phyloP scores from a whole-genome alignment of 2,329 filamentous ascomycete species.

The Chaetomium sp. region DNA sequence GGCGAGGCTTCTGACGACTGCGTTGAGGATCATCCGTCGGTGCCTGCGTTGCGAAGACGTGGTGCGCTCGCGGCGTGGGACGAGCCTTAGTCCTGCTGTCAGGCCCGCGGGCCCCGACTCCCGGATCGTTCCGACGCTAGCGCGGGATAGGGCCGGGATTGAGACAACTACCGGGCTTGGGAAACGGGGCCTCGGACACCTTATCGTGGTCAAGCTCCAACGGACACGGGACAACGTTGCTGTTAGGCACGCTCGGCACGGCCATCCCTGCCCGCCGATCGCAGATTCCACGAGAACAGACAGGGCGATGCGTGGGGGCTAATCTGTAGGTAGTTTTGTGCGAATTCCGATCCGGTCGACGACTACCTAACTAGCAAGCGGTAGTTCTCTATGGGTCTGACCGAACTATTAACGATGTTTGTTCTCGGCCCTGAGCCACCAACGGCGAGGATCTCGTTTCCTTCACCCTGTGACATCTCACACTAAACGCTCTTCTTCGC shows the following conservation, averaged over 20 bases:
- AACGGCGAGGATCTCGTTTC: background rate
- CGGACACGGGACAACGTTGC: background rate
- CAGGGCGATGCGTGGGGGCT: background rate
- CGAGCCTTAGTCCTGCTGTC: background rate
- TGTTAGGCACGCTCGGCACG: background rate
- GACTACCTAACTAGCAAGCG: background rate
- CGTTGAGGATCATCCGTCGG: too few relatives aligned
- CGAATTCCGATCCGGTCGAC: background rate
- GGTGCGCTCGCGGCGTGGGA: too few relatives aligned
- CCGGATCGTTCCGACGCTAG: background rate
- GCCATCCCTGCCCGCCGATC: background rate
- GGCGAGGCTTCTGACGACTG: too few relatives aligned
- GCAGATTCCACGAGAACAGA: background rate
- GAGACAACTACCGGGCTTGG: background rate
- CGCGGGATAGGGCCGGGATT: background rate
- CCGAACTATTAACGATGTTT: background rate
- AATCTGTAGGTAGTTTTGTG: background rate
- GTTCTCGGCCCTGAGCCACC: background rate
- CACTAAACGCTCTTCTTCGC: slow-evolving; percentile 36
- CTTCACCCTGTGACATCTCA: background rate
- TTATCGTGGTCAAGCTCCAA: background rate
- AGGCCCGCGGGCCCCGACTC: background rate
- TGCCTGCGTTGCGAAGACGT: too few relatives aligned
- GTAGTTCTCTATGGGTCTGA: background rate
- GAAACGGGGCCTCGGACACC: background rate